Evolutionary conservation across 495 filamentous ascomycete genomes (phyloP), one percentile per base, ranked within the genome.

Genomic region (Bathelium albidoporum): DNA sequence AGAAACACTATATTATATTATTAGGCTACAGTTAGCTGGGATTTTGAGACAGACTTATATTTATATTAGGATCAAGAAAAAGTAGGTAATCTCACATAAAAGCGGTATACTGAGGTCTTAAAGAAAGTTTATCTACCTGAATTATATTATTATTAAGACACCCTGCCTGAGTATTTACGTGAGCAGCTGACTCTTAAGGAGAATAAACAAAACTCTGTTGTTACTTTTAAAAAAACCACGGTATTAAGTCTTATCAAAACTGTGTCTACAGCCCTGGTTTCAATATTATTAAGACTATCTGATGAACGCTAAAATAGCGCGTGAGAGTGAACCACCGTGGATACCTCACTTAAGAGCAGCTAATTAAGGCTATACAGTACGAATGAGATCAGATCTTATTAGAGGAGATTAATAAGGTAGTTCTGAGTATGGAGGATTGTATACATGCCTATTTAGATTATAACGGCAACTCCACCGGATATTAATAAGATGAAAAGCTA

Each of bases 1-100:
- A 39, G 14, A 36, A 61, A 61, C 28, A 61, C 28, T 16, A 61
- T 43, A 61, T 39, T 61, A 12, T 43, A 61, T 24, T 61, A 61
- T 39, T 61, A 43, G 32, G 36, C 32, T 43, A 43, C 32, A 10
- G 28, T 61, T 39, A 24, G 32, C 32, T 61, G 28, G 32, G 43
- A 61, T 24, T 61, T 39, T 22, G 43, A 61, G 32, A 61, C 16
- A 10, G 16, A 22, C 3, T 22, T 61, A 14, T 43, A 39, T 41
- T 28, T 61, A 16, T 61, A 61, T 28, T 61, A 43, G 32, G 22
- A 61, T n/a, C 7, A 61, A 61, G 32, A 61, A 41, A 24, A 22
- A 34, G 59, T 32, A 44, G 28, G 32, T 43, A 61, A 61, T 61
- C 22, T 41, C 12, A 61, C 16, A 39, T 16, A 34, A 61, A 22